phyloP scores from a whole-genome alignment of 129 eudicot species.

The carrot (Daucus carota) region DH1_v3.0 NC_030386.2:24862001-24862500 shows the following conservation, averaged over 20 bases:
- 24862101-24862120: slow-evolving; percentile 40
- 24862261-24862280: background rate
- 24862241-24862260: background rate
- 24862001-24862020: slow-evolving; percentile 80
- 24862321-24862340: no score
- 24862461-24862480: no score
- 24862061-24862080: slow-evolving; percentile 74
- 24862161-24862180: background rate
- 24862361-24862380: no score
- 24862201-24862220: background rate
- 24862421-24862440: no score
- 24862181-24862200: background rate
- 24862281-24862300: background rate
- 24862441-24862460: no score
- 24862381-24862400: no score
- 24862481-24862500: no score
- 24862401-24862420: no score
- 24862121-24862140: background rate
- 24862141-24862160: slow-evolving; percentile 8
- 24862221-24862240: background rate
- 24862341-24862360: no score
- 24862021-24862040: slow-evolving; percentile 78
- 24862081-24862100: slow-evolving; percentile 80
- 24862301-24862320: no score
- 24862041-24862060: slow-evolving; percentile 63